Percentiles rank a stretch among this genome's conserved stretches.
Conservation (phyloP, 129 eudicot species). For the Escallonia rubra region DNA sequence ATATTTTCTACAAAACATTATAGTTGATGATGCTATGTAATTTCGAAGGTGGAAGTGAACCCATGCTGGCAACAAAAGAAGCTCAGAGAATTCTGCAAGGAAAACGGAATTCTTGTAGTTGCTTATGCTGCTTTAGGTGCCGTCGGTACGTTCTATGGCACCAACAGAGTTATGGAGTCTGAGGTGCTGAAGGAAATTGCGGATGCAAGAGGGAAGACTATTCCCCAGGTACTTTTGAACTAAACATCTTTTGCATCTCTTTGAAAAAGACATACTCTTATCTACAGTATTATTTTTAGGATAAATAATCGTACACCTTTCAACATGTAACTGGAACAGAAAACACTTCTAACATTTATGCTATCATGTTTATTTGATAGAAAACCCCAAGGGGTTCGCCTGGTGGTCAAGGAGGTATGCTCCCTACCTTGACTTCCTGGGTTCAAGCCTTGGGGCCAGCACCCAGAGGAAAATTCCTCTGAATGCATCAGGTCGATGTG, state of each 20-base stretch:
- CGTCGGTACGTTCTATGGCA: slow-evolving; percentile 28
- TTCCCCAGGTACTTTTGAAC: slow-evolving; percentile 34
- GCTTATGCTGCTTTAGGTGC: slow-evolving; percentile 37
- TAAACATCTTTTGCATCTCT: not conserved
- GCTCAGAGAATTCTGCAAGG: slow-evolving; percentile 36
- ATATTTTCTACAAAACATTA: not conserved
- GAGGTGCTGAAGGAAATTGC: slow-evolving; percentile 34
- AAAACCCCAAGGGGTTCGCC: no score
- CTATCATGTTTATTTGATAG: no score
- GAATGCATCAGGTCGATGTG: no score
- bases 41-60: slow-evolving; percentile 38
- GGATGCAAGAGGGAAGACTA: slow-evolving; percentile 28
- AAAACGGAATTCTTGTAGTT: slow-evolving; percentile 27
- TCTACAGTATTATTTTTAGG: no score
- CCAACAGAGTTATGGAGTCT: slow-evolving; percentile 31
- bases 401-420: no score
- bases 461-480: no score
- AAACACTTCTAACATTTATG: no score
- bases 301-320: no score
- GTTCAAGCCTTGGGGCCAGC: no score
- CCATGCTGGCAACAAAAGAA: slow-evolving; percentile 58
- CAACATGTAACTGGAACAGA: no score
- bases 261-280: not conserved
- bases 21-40: no score
- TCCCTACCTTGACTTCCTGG: no score